Evolutionary conservation across 2,329 filamentous ascomycete genomes (phyloP).

Genomic region (Aaosphaeria pasadenensis): DNA sequence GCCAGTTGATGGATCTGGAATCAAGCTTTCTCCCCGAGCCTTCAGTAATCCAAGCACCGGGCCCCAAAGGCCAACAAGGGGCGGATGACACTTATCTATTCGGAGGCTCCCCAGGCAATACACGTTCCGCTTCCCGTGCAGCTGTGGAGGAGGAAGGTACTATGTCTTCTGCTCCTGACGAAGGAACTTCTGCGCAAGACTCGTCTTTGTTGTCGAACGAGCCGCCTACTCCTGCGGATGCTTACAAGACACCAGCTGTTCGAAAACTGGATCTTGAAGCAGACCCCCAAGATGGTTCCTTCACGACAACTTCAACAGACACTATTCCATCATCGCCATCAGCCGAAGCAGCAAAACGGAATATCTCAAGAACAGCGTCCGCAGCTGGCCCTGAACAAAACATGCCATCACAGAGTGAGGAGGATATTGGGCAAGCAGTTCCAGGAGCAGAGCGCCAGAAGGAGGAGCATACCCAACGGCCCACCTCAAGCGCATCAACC

Average conservation of each 20-base stretch:
- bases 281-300: slow-evolving; percentile 20
- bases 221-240: slow-evolving; percentile 39
- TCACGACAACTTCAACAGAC: slow-evolving; percentile 26
- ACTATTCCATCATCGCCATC: slow-evolving; percentile 43
- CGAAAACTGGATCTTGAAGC: slow-evolving; percentile 19
- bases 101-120: slow-evolving; percentile 35
- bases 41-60: slow-evolving; percentile 30
- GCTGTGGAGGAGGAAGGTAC: slow-evolving; percentile 4
- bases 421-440: slow-evolving; percentile 5
- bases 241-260: slow-evolving; percentile 41
- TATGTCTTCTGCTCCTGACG: slow-evolving; percentile 8
- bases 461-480: slow-evolving; percentile 22
- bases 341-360: slow-evolving; percentile 40
- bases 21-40: slow-evolving; percentile 61
- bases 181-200: slow-evolving; percentile 14
- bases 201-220: slow-evolving; percentile 29
- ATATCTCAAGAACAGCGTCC: slow-evolving; percentile 14
- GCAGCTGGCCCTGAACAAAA: slow-evolving; percentile 2
- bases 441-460: slow-evolving; percentile 7
- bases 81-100: slow-evolving; percentile 48
- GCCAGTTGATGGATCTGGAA: slow-evolving; percentile 60
- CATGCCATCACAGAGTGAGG: slow-evolving; percentile 3
- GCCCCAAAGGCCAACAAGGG: slow-evolving; percentile 24
- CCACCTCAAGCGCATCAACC: slow-evolving; percentile 38
- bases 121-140: slow-evolving; percentile 14